These are phyloP conservation scores for button mushroom (Agaricus bisporus) DNA, from an alignment of 768 basidiomycete species.

Conservation along the genomic window DNA sequence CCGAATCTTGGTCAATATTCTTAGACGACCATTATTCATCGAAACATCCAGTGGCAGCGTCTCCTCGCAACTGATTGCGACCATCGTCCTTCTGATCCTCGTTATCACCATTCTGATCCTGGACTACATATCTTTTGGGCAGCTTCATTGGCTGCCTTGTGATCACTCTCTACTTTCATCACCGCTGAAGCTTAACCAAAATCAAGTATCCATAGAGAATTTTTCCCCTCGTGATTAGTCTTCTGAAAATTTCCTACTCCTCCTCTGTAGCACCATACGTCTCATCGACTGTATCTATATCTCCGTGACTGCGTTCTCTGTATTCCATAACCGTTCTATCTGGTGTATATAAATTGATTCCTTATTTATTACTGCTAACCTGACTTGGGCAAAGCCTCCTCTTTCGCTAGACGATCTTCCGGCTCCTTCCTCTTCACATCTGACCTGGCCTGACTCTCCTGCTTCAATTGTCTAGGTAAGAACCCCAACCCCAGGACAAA, in stretches of 20 bases:
- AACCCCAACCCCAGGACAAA: constrained; percentile 36
- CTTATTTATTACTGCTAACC: background rate
- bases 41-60: background rate
- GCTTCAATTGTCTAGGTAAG: constrained; percentile 38
- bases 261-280: constrained; percentile 6
- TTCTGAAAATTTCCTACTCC: background rate
- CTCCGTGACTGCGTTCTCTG: background rate
- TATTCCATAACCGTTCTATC: background rate
- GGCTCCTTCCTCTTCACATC: constrained; percentile 9
- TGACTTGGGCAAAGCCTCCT: background rate
- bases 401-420: constrained; percentile 11
- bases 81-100: background rate
- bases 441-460: constrained; percentile 26
- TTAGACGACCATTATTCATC: constrained; percentile 1
- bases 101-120: constrained; percentile 3
- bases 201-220: background rate
- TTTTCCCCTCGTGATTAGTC: background rate
- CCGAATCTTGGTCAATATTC: constrained; percentile 7
- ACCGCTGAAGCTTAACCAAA: constrained; percentile 7
- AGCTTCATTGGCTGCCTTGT: constrained; percentile 7
- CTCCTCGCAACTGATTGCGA: background rate
- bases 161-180: constrained; percentile 7
- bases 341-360: constrained; percentile 1
- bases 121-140: constrained; percentile 7
- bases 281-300: constrained; percentile 12